Conservation (phyloP, 2,329 filamentous ascomycete species). For the Beauveria bassiana region DNA sequence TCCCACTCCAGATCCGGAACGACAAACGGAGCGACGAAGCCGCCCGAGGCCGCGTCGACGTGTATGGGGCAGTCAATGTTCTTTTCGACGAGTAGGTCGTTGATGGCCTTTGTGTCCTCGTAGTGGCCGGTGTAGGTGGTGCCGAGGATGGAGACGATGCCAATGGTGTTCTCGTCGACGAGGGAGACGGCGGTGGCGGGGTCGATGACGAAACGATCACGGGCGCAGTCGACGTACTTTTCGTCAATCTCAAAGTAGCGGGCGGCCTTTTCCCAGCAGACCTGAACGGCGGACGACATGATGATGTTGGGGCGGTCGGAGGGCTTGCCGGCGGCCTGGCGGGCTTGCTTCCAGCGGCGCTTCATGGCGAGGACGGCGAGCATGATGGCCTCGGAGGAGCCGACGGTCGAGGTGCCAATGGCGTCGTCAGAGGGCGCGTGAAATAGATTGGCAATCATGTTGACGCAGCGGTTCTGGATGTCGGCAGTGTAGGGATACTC, state of each 20-base stretch:
- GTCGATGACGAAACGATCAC: constrained; percentile 56
- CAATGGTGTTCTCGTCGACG: constrained; percentile 69
- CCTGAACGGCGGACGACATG: constrained; percentile 94
- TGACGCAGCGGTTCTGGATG: constrained; percentile 86
- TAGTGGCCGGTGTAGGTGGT: constrained; percentile 96
- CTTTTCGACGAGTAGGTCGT: constrained; percentile 71
- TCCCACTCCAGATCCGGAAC: constrained; percentile 82
- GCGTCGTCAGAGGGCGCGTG: constrained; percentile 65
- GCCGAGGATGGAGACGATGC: constrained; percentile 84
- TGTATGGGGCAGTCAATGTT: constrained; percentile 80
- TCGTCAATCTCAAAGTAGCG: constrained; percentile 92
- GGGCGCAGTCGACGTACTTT: constrained; percentile 62
- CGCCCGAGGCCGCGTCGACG: constrained; percentile 85
- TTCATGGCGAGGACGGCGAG: constrained; percentile 85
- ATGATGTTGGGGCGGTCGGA: constrained; percentile 78
- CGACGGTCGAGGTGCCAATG: constrained; percentile 82
- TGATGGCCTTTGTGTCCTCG: constrained; percentile 87
- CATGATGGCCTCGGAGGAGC: constrained; percentile 86
- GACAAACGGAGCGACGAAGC: constrained; percentile 89
- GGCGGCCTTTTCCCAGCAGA: constrained; percentile 92
- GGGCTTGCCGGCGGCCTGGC: constrained; percentile 75
- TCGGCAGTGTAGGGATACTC: constrained; percentile 75
- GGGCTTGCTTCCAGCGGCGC: constrained; percentile 83
- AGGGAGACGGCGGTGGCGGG: constrained; percentile 52
- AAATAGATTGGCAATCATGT: constrained; percentile 86